Conservation (phyloP, 2,329 filamentous ascomycete genomes). For the Cadophora malorum region DNA sequence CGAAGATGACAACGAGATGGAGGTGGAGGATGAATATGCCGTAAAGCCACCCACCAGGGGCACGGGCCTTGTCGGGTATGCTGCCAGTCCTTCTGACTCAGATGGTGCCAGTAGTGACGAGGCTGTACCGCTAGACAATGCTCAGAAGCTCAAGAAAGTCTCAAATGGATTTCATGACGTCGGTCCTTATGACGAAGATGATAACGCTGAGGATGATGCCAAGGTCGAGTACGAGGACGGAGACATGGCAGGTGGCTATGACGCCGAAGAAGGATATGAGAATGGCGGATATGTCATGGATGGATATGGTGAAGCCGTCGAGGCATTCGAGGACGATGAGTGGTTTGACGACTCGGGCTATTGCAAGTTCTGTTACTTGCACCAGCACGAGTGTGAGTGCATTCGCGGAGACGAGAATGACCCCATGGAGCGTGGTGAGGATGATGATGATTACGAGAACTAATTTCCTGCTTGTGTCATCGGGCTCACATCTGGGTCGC, state of each 20-base stretch:
- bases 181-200: not conserved
- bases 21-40: not conserved
- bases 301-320: not conserved
- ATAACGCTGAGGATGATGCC: not conserved
- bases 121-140: not conserved
- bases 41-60: not conserved
- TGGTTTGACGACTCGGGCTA: conserved; percentile 15
- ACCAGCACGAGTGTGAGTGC: conserved; percentile 15
- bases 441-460: conserved; percentile 3
- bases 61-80: not conserved
- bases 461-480: not conserved
- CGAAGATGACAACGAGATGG: not conserved
- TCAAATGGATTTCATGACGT: not conserved
- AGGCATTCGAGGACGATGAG: not conserved
- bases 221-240: not conserved
- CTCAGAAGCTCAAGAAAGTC: not conserved
- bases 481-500: not conserved
- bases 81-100: not conserved
- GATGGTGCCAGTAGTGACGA: not conserved
- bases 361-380: not conserved
- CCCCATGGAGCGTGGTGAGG: not conserved
- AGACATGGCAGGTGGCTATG: not conserved
- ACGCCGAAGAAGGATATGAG: not conserved
- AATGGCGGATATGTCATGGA: not conserved
- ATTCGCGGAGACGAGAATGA: not conserved